Base-by-base conservation (phyloP, 2,329 filamentous ascomycete genomes). In the Mycosphaerella arachidis region DNA sequence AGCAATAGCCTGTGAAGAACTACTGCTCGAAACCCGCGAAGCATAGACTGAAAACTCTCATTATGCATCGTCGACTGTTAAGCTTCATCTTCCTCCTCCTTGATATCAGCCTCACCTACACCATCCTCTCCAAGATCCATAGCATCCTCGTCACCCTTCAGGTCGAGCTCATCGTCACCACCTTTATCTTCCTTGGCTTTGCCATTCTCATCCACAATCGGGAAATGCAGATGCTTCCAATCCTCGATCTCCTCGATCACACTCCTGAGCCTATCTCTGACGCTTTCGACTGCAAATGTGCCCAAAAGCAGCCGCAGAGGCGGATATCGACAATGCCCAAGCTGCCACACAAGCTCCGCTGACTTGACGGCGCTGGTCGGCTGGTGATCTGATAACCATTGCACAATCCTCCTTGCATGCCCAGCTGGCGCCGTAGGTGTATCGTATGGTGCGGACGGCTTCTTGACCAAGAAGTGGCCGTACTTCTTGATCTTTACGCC, bases 271-370 rank as follows among this genome's bases (percentile, higher is more conserved):
- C 93, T 83, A 76, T 99, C 94, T 16, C 94, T 82, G 54, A 97
- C 95, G 73, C 92, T 97, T 74, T 99, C 93, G 40, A 97, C 93
- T 1, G 94, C 93, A 77, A 96, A 97, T 65, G 87, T 95, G 0
- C 94, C 94, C 27, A 97, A 76, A n/a, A 97, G 78, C 60, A 99
- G 76, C 35, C 94, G 80, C 64, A 97, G 74, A 0, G 94, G 94
- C 53, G 94, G 94, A 72, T 92, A 97, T n/a, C 86, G 88, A 77
- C 93, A 97, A 78, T 97, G 94, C 0, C 88, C 94, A 48, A 97
- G 78, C 78, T 97, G 79, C 94, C 94, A 97, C 6, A 96, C 88
- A 58, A 97, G 78, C 78, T 97, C 92, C 2, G 92, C 92, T 61
- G 92, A 93, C 76, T 95, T 96, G 57, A 96, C 88, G 0, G 91